Percentiles rank a stretch among this genome's conserved stretches.
Conservation (phyloP, 495 filamentous ascomycete genomes). For the Rusavskia elegans region DNA sequence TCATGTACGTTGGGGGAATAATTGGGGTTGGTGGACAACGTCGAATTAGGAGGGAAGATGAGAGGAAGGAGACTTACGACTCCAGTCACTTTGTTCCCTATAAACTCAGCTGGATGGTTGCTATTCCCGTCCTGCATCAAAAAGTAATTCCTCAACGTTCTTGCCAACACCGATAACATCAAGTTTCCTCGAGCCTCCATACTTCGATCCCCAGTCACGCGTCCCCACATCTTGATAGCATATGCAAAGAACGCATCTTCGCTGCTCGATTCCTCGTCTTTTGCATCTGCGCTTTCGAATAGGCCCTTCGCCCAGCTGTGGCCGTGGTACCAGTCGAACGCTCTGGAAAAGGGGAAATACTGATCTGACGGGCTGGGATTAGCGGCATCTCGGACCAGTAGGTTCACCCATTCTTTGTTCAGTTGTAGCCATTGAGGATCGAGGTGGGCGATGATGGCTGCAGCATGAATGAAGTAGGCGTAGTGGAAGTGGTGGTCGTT, state of each 20-base stretch:
- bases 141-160: constrained; percentile 66
- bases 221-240: constrained; percentile 88
- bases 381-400: constrained; percentile 58
- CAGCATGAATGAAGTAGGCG: constrained; percentile 77
- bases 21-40: neutral
- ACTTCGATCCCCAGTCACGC: constrained; percentile 51
- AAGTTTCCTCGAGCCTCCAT: constrained; percentile 81
- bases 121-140: constrained; percentile 52
- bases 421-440: constrained; percentile 58
- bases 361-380: constrained; percentile 58
- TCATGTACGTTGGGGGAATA: too few relatives aligned
- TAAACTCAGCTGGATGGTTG: constrained; percentile 63
- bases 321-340: constrained; percentile 88
- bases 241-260: constrained; percentile 86
- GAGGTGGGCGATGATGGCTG: constrained; percentile 67
- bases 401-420: constrained; percentile 71
- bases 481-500: constrained; percentile 97
- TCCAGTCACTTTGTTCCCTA: constrained; percentile 73
- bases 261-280: constrained; percentile 81
- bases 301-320: constrained; percentile 95
- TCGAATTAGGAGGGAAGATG: neutral
- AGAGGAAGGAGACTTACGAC: constrained; percentile 35
- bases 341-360: constrained; percentile 72
- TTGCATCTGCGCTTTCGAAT: constrained; percentile 80
- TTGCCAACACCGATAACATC: constrained; percentile 59